Percentiles rank a stretch among this genome's conserved stretches.
phyloP scores from a whole-genome alignment of 139 green algal species.

The Tetradesmus lagerheimii region DNA sequence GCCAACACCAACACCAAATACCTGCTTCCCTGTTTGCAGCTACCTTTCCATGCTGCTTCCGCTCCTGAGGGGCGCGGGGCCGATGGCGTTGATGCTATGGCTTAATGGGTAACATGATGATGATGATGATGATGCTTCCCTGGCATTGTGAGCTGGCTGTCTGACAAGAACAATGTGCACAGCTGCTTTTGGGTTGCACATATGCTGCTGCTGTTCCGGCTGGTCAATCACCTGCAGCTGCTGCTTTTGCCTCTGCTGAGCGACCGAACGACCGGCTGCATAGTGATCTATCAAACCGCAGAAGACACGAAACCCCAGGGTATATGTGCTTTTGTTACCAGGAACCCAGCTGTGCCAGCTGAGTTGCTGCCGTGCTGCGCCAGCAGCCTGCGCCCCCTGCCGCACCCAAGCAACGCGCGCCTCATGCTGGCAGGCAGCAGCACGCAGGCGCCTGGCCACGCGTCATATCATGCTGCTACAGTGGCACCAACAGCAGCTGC shows the following conservation, averaged over 20 bases:
- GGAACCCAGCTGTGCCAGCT: not conserved
- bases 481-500: conserved; percentile 21
- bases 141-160: too few relatives aligned
- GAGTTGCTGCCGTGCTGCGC: not conserved
- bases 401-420: not conserved
- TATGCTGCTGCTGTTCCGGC: not conserved
- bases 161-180: too few relatives aligned
- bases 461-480: not conserved
- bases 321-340: not conserved
- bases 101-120: too few relatives aligned
- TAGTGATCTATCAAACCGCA: too few relatives aligned
- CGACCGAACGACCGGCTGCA: too few relatives aligned
- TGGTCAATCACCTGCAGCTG: too few relatives aligned
- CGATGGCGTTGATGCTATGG: too few relatives aligned
- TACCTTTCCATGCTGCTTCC: not conserved
- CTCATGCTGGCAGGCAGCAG: not conserved
- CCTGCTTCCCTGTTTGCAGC: too few relatives aligned
- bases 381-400: not conserved
- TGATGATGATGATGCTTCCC: too few relatives aligned
- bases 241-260: not conserved
- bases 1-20: too few relatives aligned
- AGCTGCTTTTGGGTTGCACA: too few relatives aligned
- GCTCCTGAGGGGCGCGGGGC: not conserved
- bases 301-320: too few relatives aligned
- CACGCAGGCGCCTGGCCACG: not conserved